These are phyloP conservation scores for Globisporangium heterothallicum DNA, from an alignment of 352 stramenopile genomes.

Conservation along the genomic window DNA sequence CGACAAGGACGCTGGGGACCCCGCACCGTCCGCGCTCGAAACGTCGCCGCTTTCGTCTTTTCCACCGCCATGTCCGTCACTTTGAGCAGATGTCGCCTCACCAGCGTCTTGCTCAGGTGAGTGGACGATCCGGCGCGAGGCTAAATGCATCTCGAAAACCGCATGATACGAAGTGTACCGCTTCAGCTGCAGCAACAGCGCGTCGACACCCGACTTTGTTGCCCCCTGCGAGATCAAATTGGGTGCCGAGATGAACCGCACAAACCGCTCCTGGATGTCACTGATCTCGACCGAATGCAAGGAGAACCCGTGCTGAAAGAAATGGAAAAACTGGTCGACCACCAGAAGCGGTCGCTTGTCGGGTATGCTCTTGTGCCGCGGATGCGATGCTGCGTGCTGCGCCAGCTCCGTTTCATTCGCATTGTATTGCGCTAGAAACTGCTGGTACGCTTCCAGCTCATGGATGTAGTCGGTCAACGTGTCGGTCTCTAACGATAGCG, in stretches of 20 bases:
- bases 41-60: background rate
- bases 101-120: constrained; percentile 7
- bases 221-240: constrained; percentile 29
- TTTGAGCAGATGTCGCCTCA: too few relatives aligned
- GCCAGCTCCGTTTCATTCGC: constrained; percentile 10
- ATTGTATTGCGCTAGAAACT: constrained; percentile 30
- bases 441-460: constrained; percentile 42
- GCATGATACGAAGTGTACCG: constrained; percentile 68
- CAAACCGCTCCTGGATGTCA: constrained; percentile 51
- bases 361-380: too few relatives aligned
- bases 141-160: constrained; percentile 31
- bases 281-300: constrained; percentile 57
- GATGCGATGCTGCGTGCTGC: background rate
- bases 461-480: constrained; percentile 37
- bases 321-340: constrained; percentile 40
- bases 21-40: too few relatives aligned
- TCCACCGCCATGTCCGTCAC: constrained; percentile 14
- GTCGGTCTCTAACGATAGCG: constrained; percentile 51
- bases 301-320: constrained; percentile 55
- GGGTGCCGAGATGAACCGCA: constrained; percentile 38
- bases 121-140: constrained; percentile 21
- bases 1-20: constrained; percentile 1
- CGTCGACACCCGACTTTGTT: constrained; percentile 30
- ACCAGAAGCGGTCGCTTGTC: constrained; percentile 30
- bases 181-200: constrained; percentile 59